Percentiles rank a stretch among this genome's conserved stretches.
Evolutionary conservation across 495 filamentous ascomycete species (phyloP).

Genomic region (Staphylotrichum longicolle): DNA sequence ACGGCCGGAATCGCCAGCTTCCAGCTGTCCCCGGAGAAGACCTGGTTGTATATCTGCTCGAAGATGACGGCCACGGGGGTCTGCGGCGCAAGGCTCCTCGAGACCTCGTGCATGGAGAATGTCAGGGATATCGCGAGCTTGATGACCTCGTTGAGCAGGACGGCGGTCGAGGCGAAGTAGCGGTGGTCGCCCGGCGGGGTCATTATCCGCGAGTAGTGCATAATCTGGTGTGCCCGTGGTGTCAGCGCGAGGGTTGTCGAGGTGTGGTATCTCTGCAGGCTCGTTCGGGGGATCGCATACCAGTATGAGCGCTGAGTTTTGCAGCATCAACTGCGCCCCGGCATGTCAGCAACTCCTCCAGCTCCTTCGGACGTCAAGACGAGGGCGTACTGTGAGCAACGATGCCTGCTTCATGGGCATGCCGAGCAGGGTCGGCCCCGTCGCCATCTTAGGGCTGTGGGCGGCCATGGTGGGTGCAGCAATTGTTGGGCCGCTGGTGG

Average conservation of each 20-base stretch:
- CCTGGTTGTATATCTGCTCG: conserved; percentile 69
- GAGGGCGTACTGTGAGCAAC: conserved; percentile 63
- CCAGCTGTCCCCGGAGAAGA: conserved; percentile 94
- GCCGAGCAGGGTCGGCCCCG: conserved; percentile 54
- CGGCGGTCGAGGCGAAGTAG: conserved; percentile 91
- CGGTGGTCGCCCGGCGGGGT: conserved; percentile 73
- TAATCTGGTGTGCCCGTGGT: conserved; percentile 51
- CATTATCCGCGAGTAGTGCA: conserved; percentile 95
- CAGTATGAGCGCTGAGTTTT: conserved; percentile 76
- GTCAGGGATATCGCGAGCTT: conserved; percentile 84
- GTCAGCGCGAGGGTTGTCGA: too few relatives aligned
- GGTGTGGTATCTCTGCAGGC: too few relatives aligned
- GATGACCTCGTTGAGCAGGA: conserved; percentile 89
- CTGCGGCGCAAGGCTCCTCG: conserved; percentile 66
- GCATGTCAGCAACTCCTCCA: conserved; percentile 31
- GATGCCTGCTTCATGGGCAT: conserved; percentile 75
- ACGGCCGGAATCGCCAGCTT: conserved; percentile 87
- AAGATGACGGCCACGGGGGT: conserved; percentile 78
- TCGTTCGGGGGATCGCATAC: conserved; percentile 40
- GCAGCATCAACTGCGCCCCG: conserved; percentile 62
- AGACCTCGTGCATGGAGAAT: conserved; percentile 84
- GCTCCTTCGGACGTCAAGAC: conserved; percentile 21
- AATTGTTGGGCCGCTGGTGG: neutral
- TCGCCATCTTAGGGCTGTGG: conserved; percentile 37
- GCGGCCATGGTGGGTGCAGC: conserved; percentile 34